Conservation (phyloP, 2,329 filamentous ascomycete species). For the Blumeriella jaapii region DNA sequence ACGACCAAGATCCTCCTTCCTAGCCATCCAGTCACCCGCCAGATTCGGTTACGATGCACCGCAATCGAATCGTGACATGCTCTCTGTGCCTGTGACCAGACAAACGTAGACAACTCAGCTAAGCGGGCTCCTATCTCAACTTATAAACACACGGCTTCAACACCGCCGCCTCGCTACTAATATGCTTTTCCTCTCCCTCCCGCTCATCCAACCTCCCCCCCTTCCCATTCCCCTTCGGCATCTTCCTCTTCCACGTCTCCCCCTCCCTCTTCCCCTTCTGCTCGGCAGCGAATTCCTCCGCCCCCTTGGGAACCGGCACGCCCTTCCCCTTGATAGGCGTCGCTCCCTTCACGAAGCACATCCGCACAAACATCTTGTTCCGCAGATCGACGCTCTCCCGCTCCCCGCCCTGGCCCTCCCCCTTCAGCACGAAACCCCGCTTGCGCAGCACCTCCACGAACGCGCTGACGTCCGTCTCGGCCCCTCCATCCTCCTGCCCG, state of each 20-base stretch:
- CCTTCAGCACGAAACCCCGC: slow-evolving; percentile 75
- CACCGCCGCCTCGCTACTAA: slow-evolving; percentile 51
- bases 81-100: too few relatives aligned
- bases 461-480: slow-evolving; percentile 74
- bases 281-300: slow-evolving; percentile 37
- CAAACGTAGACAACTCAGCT: too few relatives aligned
- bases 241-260: slow-evolving; percentile 53
- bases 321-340: slow-evolving; percentile 67
- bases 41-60: too few relatives aligned
- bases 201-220: slow-evolving; percentile 56
- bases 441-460: slow-evolving; percentile 76
- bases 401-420: slow-evolving; percentile 35
- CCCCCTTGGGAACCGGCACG: slow-evolving; percentile 31
- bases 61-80: too few relatives aligned
- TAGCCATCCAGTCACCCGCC: too few relatives aligned
- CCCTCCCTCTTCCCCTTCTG: slow-evolving; percentile 54
- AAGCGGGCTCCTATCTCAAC: slow-evolving; percentile 38
- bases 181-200: slow-evolving; percentile 51
- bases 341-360: slow-evolving; percentile 85
- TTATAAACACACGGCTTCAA: slow-evolving; percentile 97
- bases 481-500: slow-evolving; percentile 47
- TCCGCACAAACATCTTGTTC: slow-evolving; percentile 98
- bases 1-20: too few relatives aligned
- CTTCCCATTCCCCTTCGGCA: slow-evolving; percentile 78
- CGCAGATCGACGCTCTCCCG: slow-evolving; percentile 58